Base-by-base conservation (phyloP, 2,329 filamentous ascomycete genomes). In the Talaromyces sp. region DNA sequence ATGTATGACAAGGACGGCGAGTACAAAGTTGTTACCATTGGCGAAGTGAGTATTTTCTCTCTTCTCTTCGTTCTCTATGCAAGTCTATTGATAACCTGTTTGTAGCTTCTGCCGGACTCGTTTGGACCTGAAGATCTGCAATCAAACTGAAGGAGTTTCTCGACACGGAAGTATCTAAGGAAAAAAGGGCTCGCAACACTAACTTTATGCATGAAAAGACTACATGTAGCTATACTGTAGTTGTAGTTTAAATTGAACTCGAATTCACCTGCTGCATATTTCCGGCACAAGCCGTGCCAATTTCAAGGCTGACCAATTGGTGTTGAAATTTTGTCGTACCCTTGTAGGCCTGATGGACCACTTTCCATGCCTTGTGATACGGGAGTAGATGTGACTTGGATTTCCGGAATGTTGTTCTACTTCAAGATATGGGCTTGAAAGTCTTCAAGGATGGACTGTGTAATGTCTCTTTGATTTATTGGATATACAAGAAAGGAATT, bases 1-100 rank as follows among this genome's bases (percentile, higher is more conserved):
- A 96, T 98, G 94, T 96, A 96, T 76, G 92, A 96, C 75, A 89
- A 88, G 74, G 84, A 92, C 65, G 89, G 88, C 2, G 85, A 88
- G 64, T 92, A 72, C 59, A 69, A 62, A 18, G 59, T 75, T 36
- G 70, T 67, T 65, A 76, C 73, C 3, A 76, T 78, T 66, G 71
- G 70, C 44, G 74, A 79, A 69, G 77, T 78, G 70, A 62, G 66
- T 65, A 18, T 51, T 18, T 16, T 33, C 3, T 44, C 14, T 53
- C 30, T 18, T 33, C 16, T 61, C 8, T n/a, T 3, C 18, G 16
- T 30, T 31, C 14, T 28, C 14, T 14, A 4, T 31, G 50, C 7
- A 30, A 52, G 23, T 28, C 27, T 36, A 30, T 56, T 53, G 12
- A 14, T 23, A 23, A 44, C 44, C 44, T 36, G 44, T 23, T 27